Percentiles rank a stretch among this genome's conserved stretches.
Evolutionary conservation across 768 basidiomycete genomes (phyloP).

Genomic region (Boletus fagicola): DNA sequence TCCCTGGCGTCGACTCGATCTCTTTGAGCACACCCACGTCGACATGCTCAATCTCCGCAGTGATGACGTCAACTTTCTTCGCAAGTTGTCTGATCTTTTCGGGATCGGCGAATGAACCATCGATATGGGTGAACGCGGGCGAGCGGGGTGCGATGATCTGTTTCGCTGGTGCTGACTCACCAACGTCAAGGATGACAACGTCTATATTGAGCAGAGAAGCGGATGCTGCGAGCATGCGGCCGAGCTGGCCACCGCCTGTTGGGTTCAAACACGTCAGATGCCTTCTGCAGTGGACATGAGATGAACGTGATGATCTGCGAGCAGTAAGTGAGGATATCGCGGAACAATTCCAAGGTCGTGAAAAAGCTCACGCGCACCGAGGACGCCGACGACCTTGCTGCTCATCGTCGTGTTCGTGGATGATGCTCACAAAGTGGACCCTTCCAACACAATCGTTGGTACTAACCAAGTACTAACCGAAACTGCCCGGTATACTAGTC

Average conservation of each 20-base stretch:
- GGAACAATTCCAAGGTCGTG: neutral
- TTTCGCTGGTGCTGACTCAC: slow-evolving; percentile 82
- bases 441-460: neutral
- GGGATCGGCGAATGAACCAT: slow-evolving; percentile 86
- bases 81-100: slow-evolving; percentile 79
- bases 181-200: slow-evolving; percentile 81
- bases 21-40: slow-evolving; percentile 69
- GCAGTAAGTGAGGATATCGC: slow-evolving; percentile 9
- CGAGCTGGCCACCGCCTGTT: slow-evolving; percentile 93
- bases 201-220: slow-evolving; percentile 86
- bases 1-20: slow-evolving; percentile 28
- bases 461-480: neutral
- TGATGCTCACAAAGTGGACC: neutral
- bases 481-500: neutral
- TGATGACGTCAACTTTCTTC: slow-evolving; percentile 77
- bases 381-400: slow-evolving; percentile 28
- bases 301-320: slow-evolving; percentile 8
- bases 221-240: slow-evolving; percentile 92
- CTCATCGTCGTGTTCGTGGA: slow-evolving; percentile 20
- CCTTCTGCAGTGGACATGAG: neutral
- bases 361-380: slow-evolving; percentile 30
- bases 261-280: slow-evolving; percentile 2
- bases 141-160: slow-evolving; percentile 66
- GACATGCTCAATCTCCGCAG: slow-evolving; percentile 97
- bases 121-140: slow-evolving; percentile 59